Conservation (phyloP, 768 basidiomycete genomes). For the Pleurotus sapidus region DNA sequence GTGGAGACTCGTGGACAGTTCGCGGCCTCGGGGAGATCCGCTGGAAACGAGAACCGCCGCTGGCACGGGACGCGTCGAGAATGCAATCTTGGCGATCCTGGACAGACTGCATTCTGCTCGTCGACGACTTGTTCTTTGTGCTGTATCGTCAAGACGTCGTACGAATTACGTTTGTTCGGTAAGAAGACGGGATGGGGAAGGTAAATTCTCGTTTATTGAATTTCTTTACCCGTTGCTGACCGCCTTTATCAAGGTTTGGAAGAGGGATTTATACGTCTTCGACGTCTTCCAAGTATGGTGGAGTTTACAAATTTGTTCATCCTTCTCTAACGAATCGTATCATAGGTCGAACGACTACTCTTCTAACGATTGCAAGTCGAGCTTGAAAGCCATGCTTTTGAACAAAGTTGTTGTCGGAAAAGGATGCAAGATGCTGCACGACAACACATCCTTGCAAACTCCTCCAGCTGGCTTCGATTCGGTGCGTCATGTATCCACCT, state of each 20-base stretch:
- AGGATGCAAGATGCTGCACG: slow-evolving; percentile 62
- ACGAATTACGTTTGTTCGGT: slow-evolving; percentile 58
- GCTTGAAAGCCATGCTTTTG: slow-evolving; percentile 62
- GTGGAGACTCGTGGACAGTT: slow-evolving; percentile 66
- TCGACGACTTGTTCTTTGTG: slow-evolving; percentile 60
- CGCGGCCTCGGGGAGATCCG: slow-evolving; percentile 44
- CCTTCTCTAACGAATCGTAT: background rate
- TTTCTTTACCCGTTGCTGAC: background rate
- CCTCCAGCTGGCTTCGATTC: slow-evolving; percentile 68
- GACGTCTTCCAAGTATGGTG: slow-evolving; percentile 67
- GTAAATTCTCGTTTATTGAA: slow-evolving; percentile 22
- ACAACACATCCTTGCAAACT: slow-evolving; percentile 50
- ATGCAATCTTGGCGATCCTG: slow-evolving; percentile 64
- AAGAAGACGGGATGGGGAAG: slow-evolving; percentile 76
- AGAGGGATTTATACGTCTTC: slow-evolving; percentile 72
- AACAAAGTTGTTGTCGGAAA: slow-evolving; percentile 75
- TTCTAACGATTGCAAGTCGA: slow-evolving; percentile 50
- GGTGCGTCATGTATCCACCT: slow-evolving; percentile 33
- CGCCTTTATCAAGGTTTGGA: slow-evolving; percentile 48
- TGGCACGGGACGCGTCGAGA: slow-evolving; percentile 73
- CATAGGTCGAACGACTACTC: slow-evolving; percentile 69
- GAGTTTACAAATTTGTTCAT: background rate
- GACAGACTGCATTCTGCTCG: slow-evolving; percentile 53
- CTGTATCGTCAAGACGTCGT: slow-evolving; percentile 61
- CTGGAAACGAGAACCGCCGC: slow-evolving; percentile 71